Percentiles rank a stretch among this genome's conserved stretches.
Evolutionary conservation across 2,329 filamentous ascomycete species (phyloP).

Genomic region (Boeremia exigua): DNA sequence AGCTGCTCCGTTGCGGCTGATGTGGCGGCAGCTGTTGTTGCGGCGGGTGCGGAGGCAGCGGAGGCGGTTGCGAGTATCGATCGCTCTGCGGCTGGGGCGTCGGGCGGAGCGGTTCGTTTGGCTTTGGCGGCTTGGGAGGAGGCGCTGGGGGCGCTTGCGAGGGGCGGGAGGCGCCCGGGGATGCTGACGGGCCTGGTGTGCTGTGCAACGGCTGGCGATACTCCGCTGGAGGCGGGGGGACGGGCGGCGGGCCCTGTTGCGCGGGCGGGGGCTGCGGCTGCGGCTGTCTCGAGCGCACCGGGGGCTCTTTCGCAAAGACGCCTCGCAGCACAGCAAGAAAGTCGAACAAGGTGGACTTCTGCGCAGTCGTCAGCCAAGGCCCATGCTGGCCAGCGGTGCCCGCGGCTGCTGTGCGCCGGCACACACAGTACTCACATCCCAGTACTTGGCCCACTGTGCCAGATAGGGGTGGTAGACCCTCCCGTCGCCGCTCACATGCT

Average conservation of each 20-base stretch:
- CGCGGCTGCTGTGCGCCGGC: background rate
- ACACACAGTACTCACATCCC: slow-evolving; percentile 72
- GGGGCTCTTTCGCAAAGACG: slow-evolving; percentile 93
- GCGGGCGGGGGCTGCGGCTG: slow-evolving; percentile 46
- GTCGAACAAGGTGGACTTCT: slow-evolving; percentile 84
- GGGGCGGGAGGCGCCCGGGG: slow-evolving; percentile 40
- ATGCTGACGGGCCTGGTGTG: slow-evolving; percentile 43
- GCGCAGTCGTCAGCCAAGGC: slow-evolving; percentile 20
- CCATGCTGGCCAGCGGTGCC: background rate
- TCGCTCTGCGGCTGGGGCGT: slow-evolving; percentile 33
- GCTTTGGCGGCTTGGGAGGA: slow-evolving; percentile 58
- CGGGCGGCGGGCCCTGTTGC: slow-evolving; percentile 44
- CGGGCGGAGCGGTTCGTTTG: slow-evolving; percentile 35
- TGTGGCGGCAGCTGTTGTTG: slow-evolving; percentile 28
- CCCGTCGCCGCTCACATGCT: slow-evolving; percentile 93
- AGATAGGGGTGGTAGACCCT: slow-evolving; percentile 96
- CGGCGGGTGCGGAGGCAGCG: slow-evolving; percentile 44
- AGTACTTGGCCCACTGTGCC: slow-evolving; percentile 84
- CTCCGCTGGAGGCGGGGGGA: slow-evolving; percentile 75
- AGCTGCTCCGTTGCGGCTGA: slow-evolving; percentile 27
- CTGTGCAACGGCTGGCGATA: slow-evolving; percentile 43
- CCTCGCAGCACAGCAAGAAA: slow-evolving; percentile 83
- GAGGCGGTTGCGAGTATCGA: slow-evolving; percentile 40
- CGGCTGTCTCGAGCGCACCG: slow-evolving; percentile 73
- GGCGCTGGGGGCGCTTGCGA: slow-evolving; percentile 42